Base-by-base conservation (phyloP, 1,284 basidiomycete species). In the Rhodotorula mucilaginosa region DNA sequence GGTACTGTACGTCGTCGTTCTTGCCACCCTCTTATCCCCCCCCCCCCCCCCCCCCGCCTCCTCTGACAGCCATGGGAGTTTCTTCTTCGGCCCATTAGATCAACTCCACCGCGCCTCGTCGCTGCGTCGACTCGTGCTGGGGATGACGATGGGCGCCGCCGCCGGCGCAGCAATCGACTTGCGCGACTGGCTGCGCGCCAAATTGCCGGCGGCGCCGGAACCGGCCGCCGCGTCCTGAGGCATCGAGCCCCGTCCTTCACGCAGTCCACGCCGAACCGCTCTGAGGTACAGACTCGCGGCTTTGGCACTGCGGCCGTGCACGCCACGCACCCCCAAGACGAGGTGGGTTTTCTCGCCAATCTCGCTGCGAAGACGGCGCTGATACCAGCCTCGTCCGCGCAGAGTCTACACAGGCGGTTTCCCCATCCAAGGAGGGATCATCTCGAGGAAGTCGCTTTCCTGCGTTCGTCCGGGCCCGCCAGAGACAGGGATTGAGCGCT, bases 1-100 rank as follows among this genome's bases (percentile, higher is more conserved):
- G 59, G 44, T 51, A 75, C 47, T 79, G 78, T 79, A 48, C 70
- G 78, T 75, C 48, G 7, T 26, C 47, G 16, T n/a, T 62, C n/a
- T 3, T 18, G 2, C n/a, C 23, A 1, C 52, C n/a, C 21, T 7
- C 60, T 46, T 46, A 6, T 18, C 19, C 4, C n/a, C n/a, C n/a
- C n/a, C n/a, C n/a, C n/a, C n/a, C n/a, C n/a, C n/a, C n/a, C 13
- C 44, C 19, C 29, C 29, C 21, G 7, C 29, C 39, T 8, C 29
- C 39, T 8, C 39, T 39, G 39, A 7, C 4, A 31, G 57, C 49
- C 19, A 34, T 13, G 7, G 15, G 13, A 19, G 49, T 18, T 26
- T 26, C 44, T 44, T n/a, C 15, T 3, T 2, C 5, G 3, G 1
- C 19, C 29, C 0, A 29, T 13, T 57, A 79, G 76, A 77, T 58